Conservation (phyloP, 164 flowering plant species). For the Amborella trichopoda region DNA sequence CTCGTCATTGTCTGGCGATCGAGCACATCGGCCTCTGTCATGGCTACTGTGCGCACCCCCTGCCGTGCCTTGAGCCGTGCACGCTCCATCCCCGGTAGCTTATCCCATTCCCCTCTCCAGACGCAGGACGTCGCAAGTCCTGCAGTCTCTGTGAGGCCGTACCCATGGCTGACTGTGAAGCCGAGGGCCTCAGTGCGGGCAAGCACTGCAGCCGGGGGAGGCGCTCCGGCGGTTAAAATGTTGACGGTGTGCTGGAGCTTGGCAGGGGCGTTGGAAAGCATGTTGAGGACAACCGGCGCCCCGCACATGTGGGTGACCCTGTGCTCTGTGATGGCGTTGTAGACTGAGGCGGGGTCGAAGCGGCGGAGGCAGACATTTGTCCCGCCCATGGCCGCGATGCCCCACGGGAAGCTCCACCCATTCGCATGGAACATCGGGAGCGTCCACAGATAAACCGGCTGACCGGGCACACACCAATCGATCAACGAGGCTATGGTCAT, state of each 20-base stretch:
- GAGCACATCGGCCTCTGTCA: constrained; percentile 25
- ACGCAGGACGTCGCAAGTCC: constrained; percentile 30
- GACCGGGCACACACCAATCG: constrained; percentile 25
- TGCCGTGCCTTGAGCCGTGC: constrained; percentile 41
- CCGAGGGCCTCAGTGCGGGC: constrained; percentile 26
- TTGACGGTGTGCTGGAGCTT: constrained; percentile 18
- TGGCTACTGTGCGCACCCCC: constrained; percentile 20
- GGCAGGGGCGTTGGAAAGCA: constrained; percentile 22
- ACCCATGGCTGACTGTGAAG: constrained; percentile 34
- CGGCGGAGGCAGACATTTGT: constrained; percentile 40
- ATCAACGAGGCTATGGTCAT: constrained; percentile 19
- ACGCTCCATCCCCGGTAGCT: constrained; percentile 22
- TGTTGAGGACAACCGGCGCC: constrained; percentile 50
- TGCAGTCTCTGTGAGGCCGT: constrained; percentile 44
- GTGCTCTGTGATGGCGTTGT: constrained; percentile 10
- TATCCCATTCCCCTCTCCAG: constrained; percentile 41
- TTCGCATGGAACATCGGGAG: constrained; percentile 53
- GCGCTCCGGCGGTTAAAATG: constrained; percentile 40
- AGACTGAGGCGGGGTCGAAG: constrained; percentile 21
- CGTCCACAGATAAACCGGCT: constrained; percentile 39
- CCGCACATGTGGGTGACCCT: constrained; percentile 44
- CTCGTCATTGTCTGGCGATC: constrained; percentile 17
- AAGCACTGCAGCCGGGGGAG: constrained; percentile 38
- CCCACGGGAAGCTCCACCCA: constrained; percentile 51
- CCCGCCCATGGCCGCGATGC: constrained; percentile 43